Percentiles rank a stretch among this genome's conserved stretches.
Evolutionary conservation across 1,284 basidiomycete genomes (phyloP).

Genomic region (Ustilago shanxiensis): DNA sequence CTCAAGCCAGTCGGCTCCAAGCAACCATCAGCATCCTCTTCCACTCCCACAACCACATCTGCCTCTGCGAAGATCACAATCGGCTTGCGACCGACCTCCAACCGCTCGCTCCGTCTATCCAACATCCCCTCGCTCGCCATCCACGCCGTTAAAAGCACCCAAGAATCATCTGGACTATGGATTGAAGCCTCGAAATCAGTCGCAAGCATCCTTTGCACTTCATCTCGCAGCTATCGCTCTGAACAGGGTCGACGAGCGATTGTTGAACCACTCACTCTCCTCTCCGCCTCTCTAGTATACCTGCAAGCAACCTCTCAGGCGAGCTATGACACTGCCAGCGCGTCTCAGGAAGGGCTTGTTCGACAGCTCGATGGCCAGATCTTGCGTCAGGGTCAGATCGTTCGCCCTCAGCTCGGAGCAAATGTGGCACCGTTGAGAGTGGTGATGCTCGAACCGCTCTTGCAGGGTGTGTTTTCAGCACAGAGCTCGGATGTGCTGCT

Average conservation of each 20-base stretch:
- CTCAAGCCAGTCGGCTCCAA: constrained; percentile 2
- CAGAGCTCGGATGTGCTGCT: constrained; percentile 49
- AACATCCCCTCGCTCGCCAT: constrained; percentile 26
- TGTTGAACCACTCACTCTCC: constrained; percentile 23
- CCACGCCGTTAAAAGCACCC: constrained; percentile 27
- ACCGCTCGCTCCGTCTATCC: constrained; percentile 16
- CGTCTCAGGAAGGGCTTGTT: constrained; percentile 30
- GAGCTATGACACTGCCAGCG: constrained; percentile 38
- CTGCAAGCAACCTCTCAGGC: constrained; percentile 45
- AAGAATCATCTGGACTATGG: constrained; percentile 25
- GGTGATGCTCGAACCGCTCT: constrained; percentile 62
- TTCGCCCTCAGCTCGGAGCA: constrained; percentile 25
- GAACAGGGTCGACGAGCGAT: constrained; percentile 19
- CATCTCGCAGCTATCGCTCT: constrained; percentile 17
- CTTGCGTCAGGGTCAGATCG: constrained; percentile 45
- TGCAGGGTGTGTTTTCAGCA: constrained; percentile 55
- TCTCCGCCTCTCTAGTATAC: constrained; percentile 51
- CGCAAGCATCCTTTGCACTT: constrained; percentile 16
- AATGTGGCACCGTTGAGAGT: constrained; percentile 26
- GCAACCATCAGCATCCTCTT: neutral
- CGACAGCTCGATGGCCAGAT: constrained; percentile 44
- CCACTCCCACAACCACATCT: constrained; percentile 10
- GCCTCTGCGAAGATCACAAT: constrained; percentile 12
- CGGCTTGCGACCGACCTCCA: constrained; percentile 33
- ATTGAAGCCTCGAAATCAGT: constrained; percentile 35